These are phyloP conservation scores for Pythium pyrilobum DNA, from an alignment of 352 stramenopile species.

Conservation along the genomic window DNA sequence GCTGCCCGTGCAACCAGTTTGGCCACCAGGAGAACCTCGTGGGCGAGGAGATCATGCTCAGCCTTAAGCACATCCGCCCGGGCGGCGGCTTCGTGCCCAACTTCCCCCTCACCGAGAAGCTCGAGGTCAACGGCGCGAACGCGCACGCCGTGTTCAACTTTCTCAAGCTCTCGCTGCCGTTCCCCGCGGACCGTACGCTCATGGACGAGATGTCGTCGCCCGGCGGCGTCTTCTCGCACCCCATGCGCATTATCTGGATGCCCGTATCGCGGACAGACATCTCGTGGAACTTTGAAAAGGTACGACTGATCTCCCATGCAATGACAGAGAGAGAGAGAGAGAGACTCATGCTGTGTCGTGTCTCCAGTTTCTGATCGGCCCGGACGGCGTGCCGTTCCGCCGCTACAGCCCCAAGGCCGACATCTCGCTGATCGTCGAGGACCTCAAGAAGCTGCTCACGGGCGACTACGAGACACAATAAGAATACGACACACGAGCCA, in stretches of 20 bases:
- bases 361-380: slow-evolving; percentile 64
- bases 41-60: slow-evolving; percentile 72
- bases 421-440: slow-evolving; percentile 53
- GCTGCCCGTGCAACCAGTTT: slow-evolving; percentile 79
- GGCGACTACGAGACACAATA: slow-evolving; percentile 15
- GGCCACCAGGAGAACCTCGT: slow-evolving; percentile 81
- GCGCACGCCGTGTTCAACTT: slow-evolving; percentile 80
- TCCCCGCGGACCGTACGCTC: slow-evolving; percentile 64
- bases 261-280: slow-evolving; percentile 71
- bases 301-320: too few relatives aligned
- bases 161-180: slow-evolving; percentile 60
- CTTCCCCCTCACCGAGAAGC: slow-evolving; percentile 75
- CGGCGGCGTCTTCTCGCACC: slow-evolving; percentile 73
- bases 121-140: slow-evolving; percentile 77
- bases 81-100: slow-evolving; percentile 61
- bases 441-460: slow-evolving; percentile 60
- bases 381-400: slow-evolving; percentile 70
- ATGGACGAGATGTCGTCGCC: slow-evolving; percentile 76
- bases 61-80: slow-evolving; percentile 64
- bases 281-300: slow-evolving; percentile 85
- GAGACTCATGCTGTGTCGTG: not conserved
- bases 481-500: not conserved
- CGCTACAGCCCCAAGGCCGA: slow-evolving; percentile 78
- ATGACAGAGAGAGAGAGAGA: too few relatives aligned
- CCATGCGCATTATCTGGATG: slow-evolving; percentile 85